These are phyloP conservation scores for Starmera stellimalicola DNA, from an alignment of 1,139 yeast genomes.

Conservation along the genomic window DNA sequence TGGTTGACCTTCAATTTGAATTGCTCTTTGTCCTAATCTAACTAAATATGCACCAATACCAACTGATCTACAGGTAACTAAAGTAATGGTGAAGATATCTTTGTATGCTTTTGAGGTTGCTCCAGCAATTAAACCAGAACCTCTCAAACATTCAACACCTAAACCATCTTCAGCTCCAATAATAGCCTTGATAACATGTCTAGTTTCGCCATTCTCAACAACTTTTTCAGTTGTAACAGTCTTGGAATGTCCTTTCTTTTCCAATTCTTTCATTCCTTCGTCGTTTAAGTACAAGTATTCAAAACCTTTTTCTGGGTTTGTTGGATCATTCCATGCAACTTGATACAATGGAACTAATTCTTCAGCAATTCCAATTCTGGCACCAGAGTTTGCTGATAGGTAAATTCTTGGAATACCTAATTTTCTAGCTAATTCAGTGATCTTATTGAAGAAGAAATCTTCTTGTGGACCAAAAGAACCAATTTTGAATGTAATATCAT, in stretches of 20 bases:
- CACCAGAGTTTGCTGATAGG: constrained; percentile 97
- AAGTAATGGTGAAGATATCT: constrained; percentile 90
- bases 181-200: constrained; percentile 73
- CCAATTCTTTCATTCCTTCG: constrained; percentile 54
- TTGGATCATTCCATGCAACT: constrained; percentile 85
- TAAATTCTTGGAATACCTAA: constrained; percentile 92
- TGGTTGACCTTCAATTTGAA: constrained; percentile 98
- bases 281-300: constrained; percentile 73
- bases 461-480: constrained; percentile 99
- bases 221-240: constrained; percentile 68
- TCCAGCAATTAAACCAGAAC: constrained; percentile 98
- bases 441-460: constrained; percentile 83
- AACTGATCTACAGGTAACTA: constrained; percentile 96
- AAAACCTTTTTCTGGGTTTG: constrained; percentile 78
- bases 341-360: constrained; percentile 83
- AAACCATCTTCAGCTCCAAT: constrained; percentile 94
- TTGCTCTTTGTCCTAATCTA: constrained; percentile 96
- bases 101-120: constrained; percentile 96
- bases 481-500: constrained; percentile 93
- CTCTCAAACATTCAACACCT: constrained; percentile 97
- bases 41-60: constrained; percentile 99
- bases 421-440: constrained; percentile 84
- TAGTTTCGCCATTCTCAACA: constrained; percentile 78
- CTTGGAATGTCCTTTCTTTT: constrained; percentile 47
- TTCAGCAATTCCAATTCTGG: constrained; percentile 96